Percentiles rank a stretch among this genome's conserved stretches.
These are phyloP conservation scores for Fraxinus xanthoxyloides DNA, from an alignment of 305 asterid genomes.

Conservation along the genomic window DNA sequence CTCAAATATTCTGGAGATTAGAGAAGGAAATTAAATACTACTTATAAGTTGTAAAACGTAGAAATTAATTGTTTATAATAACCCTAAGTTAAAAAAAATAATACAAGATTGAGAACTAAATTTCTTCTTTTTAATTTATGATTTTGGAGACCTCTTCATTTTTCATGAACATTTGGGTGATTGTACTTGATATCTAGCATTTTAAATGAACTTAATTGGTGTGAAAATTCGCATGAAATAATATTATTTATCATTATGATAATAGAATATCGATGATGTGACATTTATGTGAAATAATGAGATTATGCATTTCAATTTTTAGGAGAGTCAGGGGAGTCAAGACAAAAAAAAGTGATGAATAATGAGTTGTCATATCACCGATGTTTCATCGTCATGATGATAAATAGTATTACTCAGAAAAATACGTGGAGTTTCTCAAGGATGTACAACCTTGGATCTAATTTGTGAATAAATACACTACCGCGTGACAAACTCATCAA, in stretches of 20 bases:
- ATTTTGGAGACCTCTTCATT: background rate
- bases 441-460: background rate
- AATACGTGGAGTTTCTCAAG: background rate
- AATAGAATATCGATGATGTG: too few species aligned
- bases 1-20: background rate
- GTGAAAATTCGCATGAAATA: background rate
- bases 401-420: too few species aligned
- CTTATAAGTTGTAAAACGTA: background rate
- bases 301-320: too few species aligned
- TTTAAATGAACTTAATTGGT: background rate
- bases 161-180: background rate
- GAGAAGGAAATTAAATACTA: slow-evolving; percentile 1
- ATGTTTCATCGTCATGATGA: too few species aligned
- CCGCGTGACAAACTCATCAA: background rate
- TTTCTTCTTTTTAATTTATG: background rate
- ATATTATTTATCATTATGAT: too few species aligned
- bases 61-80: background rate
- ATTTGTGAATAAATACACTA: too few species aligned
- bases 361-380: too few species aligned
- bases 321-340: too few species aligned
- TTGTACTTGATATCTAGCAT: background rate
- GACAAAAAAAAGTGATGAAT: too few species aligned
- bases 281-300: too few species aligned
- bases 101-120: background rate
- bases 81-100: background rate